phyloP scores from a whole-genome alignment of 2,329 filamentous ascomycete genomes.

The Huntiella moniliformis region DNA sequence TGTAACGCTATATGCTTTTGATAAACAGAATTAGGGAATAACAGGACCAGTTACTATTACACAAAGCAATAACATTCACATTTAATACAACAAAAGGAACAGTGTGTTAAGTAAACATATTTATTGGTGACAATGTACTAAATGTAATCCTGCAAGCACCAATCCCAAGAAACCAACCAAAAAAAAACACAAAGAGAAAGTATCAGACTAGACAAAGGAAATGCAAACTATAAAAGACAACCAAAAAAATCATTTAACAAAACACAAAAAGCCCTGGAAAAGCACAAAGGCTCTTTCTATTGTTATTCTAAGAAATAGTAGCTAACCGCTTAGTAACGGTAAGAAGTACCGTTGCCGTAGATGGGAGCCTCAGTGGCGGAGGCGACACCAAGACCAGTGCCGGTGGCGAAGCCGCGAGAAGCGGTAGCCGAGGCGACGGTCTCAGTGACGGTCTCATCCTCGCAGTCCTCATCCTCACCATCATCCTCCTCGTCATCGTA shows the following conservation, averaged over 20 bases:
- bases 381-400: slow-evolving; percentile 14
- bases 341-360: slow-evolving; percentile 20
- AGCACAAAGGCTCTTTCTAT: not conserved
- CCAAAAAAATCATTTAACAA: not conserved
- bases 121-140: too few relatives aligned
- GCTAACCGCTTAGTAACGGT: not conserved
- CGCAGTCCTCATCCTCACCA: slow-evolving; percentile 8
- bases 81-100: too few relatives aligned
- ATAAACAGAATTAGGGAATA: too few relatives aligned
- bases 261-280: not conserved
- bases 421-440: slow-evolving; percentile 15
- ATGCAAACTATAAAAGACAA: slow-evolving; percentile 1
- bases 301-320: not conserved
- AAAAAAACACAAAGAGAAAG: not conserved
- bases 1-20: not conserved
- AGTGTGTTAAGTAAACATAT: not conserved
- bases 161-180: not conserved
- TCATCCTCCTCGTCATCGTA: slow-evolving; percentile 11
- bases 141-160: too few relatives aligned
- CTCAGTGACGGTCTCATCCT: slow-evolving; percentile 8
- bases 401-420: slow-evolving; percentile 18
- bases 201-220: slow-evolving; percentile 1
- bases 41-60: too few relatives aligned
- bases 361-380: slow-evolving; percentile 22
- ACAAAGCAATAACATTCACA: too few relatives aligned